Conservation (phyloP, 768 basidiomycete genomes). For the Auricularia sp. region DNA sequence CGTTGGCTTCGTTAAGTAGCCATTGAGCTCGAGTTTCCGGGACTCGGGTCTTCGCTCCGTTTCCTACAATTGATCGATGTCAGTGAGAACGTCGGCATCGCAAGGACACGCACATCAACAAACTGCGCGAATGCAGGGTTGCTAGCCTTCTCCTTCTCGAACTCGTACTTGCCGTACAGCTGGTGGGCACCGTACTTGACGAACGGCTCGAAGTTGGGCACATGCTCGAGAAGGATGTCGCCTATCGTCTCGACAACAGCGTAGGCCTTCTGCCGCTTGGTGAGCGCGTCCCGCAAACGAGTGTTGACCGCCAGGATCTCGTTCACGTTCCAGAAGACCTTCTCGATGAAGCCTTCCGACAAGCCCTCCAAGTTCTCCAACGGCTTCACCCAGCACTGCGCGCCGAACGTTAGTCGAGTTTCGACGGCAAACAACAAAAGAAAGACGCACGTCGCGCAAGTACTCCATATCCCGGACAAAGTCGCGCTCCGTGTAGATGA, state of each 20-base stretch:
- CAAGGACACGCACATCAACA: constrained; percentile 68
- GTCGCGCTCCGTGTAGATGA: constrained; percentile 87
- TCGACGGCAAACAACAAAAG: constrained; percentile 1
- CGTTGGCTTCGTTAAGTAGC: constrained; percentile 95
- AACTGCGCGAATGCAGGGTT: constrained; percentile 91
- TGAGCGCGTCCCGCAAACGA: constrained; percentile 83
- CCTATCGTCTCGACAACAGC: constrained; percentile 89
- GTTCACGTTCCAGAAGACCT: constrained; percentile 96
- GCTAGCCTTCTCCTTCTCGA: constrained; percentile 93
- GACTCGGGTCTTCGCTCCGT: constrained; percentile 92
- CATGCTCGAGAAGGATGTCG: constrained; percentile 79
- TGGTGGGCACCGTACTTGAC: constrained; percentile 95
- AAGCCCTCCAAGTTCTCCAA: constrained; percentile 71
- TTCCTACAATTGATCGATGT: constrained; percentile 32
- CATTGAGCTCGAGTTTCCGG: constrained; percentile 92
- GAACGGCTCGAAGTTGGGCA: constrained; percentile 85
- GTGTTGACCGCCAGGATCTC: constrained; percentile 90
- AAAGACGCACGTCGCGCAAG: constrained; percentile 69
- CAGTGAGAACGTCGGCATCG: not conserved
- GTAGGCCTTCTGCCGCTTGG: constrained; percentile 89
- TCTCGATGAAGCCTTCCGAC: constrained; percentile 72
- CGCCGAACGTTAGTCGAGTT: constrained; percentile 1
- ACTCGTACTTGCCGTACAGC: constrained; percentile 96
- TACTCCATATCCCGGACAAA: constrained; percentile 98
- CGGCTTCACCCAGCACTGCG: constrained; percentile 80